phyloP scores from a whole-genome alignment of 2,329 filamentous ascomycete species.

The Nothophoma quercina region DNA sequence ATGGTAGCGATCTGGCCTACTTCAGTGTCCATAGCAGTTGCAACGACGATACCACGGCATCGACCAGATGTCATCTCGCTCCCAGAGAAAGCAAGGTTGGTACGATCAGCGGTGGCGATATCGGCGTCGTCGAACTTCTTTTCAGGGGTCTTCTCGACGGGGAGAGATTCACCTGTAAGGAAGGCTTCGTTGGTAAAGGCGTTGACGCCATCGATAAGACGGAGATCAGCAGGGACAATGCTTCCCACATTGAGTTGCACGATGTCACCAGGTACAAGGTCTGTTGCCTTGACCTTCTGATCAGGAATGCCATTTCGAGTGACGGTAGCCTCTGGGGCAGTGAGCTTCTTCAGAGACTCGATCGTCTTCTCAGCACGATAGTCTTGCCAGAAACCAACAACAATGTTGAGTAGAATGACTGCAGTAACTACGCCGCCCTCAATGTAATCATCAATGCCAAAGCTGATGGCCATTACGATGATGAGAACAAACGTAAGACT shows the following conservation, averaged over 20 bases:
- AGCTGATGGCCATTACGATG: slow-evolving; percentile 73
- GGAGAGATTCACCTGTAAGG: slow-evolving; percentile 75
- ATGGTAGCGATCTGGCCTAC: slow-evolving; percentile 77
- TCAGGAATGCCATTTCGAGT: slow-evolving; percentile 45
- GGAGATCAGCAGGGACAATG: slow-evolving; percentile 71
- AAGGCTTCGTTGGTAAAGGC: slow-evolving; percentile 78
- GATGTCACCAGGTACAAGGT: slow-evolving; percentile 51
- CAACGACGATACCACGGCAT: slow-evolving; percentile 71
- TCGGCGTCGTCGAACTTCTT: slow-evolving; percentile 61
- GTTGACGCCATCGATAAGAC: slow-evolving; percentile 71
- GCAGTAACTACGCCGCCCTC: slow-evolving; percentile 70
- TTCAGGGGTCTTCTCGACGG: slow-evolving; percentile 69
- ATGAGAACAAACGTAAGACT: slow-evolving; percentile 76
- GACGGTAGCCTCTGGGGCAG: slow-evolving; percentile 50
- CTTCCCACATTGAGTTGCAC: slow-evolving; percentile 60
- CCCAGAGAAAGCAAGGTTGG: slow-evolving; percentile 75
- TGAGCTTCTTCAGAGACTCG: slow-evolving; percentile 51
- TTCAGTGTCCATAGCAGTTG: slow-evolving; percentile 77
- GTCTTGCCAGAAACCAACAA: slow-evolving; percentile 67
- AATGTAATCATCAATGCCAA: slow-evolving; percentile 70
- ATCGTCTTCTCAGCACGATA: slow-evolving; percentile 53
- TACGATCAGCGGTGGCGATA: slow-evolving; percentile 68
- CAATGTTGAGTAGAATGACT: slow-evolving; percentile 72
- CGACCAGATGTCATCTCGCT: slow-evolving; percentile 76
- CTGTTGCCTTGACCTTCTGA: slow-evolving; percentile 46